phyloP scores from a whole-genome alignment of 2,329 filamentous ascomycete species.

The Trichophyton schoenleinii region DNA sequence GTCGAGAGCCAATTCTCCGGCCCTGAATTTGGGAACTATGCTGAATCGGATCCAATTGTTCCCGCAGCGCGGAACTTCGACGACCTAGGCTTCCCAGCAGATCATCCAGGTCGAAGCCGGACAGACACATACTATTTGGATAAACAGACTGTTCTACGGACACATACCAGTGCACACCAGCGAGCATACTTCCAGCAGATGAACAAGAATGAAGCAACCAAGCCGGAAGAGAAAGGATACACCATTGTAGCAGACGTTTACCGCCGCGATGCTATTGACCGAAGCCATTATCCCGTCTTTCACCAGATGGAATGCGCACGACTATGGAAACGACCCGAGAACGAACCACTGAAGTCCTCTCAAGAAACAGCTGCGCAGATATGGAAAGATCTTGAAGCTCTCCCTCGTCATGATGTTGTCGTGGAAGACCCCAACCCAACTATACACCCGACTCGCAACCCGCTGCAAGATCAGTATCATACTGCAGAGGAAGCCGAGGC shows the following conservation, averaged over 20 bases:
- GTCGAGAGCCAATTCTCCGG: conserved; percentile 78
- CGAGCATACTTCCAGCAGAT: conserved; percentile 63
- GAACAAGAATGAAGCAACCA: conserved; percentile 28
- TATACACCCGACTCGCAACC: conserved; percentile 66
- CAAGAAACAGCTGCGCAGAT: conserved; percentile 47
- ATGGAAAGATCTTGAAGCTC: conserved; percentile 53
- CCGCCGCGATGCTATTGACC: conserved; percentile 84
- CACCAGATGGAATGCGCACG: conserved; percentile 97
- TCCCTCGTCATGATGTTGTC: conserved; percentile 61
- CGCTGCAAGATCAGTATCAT: conserved; percentile 62
- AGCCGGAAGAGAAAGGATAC: conserved; percentile 51
- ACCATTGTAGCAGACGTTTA: conserved; percentile 93
- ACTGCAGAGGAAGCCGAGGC: conserved; percentile 65
- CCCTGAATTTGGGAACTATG: conserved; percentile 63
- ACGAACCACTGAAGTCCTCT: conserved; percentile 22
- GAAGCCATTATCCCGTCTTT: conserved; percentile 90
- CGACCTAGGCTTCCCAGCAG: conserved; percentile 76
- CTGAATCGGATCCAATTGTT: conserved; percentile 70
- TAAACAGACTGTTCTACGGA: conserved; percentile 67
- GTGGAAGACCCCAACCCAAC: conserved; percentile 77
- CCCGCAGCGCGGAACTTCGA: conserved; percentile 85
- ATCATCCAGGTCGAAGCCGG: conserved; percentile 75
- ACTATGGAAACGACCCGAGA: conserved; percentile 60
- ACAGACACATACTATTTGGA: conserved; percentile 97
- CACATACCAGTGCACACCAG: conserved; percentile 93